phyloP scores from a whole-genome alignment of 1,284 basidiomycete genomes.

The Boletus holoroseus region DNA sequence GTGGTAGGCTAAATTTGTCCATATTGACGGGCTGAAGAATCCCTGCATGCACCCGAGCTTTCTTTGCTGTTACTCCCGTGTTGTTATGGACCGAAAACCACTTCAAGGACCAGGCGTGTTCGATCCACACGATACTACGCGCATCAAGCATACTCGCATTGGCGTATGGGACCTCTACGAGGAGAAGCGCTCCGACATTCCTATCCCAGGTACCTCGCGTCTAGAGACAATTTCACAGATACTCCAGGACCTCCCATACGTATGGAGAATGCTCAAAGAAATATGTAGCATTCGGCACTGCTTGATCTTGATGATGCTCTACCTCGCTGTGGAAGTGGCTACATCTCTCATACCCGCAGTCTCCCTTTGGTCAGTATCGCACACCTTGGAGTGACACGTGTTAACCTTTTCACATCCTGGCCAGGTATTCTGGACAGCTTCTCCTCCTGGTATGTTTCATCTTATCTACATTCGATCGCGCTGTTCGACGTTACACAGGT shows the following conservation, averaged over 20 bases:
- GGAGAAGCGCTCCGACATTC: constrained; percentile 42
- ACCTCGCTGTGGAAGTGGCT: constrained; percentile 43
- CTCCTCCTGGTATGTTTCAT: constrained; percentile 46
- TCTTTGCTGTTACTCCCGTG: too few species aligned
- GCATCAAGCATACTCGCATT: constrained; percentile 55
- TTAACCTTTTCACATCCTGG: constrained; percentile 4
- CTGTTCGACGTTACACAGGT: constrained; percentile 39
- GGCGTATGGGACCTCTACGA: constrained; percentile 76
- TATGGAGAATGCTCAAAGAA: constrained; percentile 63
- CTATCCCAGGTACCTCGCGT: constrained; percentile 39
- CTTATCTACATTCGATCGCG: not conserved
- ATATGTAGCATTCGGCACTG: constrained; percentile 50
- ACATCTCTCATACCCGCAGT: constrained; percentile 57
- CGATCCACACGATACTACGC: constrained; percentile 47
- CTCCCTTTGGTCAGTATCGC: constrained; percentile 47
- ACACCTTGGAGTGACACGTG: not conserved
- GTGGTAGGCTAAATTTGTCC: too few species aligned
- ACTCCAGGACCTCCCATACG: constrained; percentile 50
- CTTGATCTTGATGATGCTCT: constrained; percentile 44
- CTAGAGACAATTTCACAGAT: constrained; percentile 49
- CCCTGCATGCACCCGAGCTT: too few species aligned
- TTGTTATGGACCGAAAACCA: not conserved
- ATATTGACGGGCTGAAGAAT: too few species aligned
- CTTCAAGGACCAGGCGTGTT: constrained; percentile 40
- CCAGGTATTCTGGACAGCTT: constrained; percentile 66